Evolutionary conservation across 305 asterid genomes (phyloP).

Genomic region (Plantago coronopus): DNA sequence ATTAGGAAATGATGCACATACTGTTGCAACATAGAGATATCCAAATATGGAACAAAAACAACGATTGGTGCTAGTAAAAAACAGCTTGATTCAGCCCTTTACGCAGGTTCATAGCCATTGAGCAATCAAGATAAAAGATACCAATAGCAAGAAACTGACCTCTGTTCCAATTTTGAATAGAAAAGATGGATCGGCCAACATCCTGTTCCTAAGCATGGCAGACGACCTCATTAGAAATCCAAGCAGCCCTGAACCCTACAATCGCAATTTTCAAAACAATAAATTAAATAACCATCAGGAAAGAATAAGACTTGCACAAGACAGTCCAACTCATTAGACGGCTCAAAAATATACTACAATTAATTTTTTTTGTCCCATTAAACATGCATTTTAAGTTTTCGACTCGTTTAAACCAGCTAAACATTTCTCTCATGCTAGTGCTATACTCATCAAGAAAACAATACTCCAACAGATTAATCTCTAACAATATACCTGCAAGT

Average conservation of each 20-base stretch:
- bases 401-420: too few relatives aligned
- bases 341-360: too few relatives aligned
- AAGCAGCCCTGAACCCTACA: conserved; percentile 78
- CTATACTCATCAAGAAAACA: too few relatives aligned
- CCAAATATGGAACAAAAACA: neutral
- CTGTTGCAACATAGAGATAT: neutral
- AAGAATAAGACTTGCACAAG: too few relatives aligned
- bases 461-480: too few relatives aligned
- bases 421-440: too few relatives aligned
- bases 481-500: conserved; percentile 58
- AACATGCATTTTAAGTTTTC: too few relatives aligned
- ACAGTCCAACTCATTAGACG: too few relatives aligned
- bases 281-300: conserved; percentile 5
- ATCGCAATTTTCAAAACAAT: conserved; percentile 22
- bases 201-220: conserved; percentile 79
- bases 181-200: conserved; percentile 96
- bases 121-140: neutral
- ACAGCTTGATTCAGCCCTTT: neutral
- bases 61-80: too few relatives aligned
- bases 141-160: conserved; percentile 40
- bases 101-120: conserved; percentile 2
- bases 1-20: neutral
- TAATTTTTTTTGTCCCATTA: too few relatives aligned
- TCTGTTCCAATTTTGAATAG: conserved; percentile 95
- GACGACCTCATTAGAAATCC: conserved; percentile 72